Conservation (phyloP, 495 filamentous ascomycete species). For the Talaromyces liani region DNA sequence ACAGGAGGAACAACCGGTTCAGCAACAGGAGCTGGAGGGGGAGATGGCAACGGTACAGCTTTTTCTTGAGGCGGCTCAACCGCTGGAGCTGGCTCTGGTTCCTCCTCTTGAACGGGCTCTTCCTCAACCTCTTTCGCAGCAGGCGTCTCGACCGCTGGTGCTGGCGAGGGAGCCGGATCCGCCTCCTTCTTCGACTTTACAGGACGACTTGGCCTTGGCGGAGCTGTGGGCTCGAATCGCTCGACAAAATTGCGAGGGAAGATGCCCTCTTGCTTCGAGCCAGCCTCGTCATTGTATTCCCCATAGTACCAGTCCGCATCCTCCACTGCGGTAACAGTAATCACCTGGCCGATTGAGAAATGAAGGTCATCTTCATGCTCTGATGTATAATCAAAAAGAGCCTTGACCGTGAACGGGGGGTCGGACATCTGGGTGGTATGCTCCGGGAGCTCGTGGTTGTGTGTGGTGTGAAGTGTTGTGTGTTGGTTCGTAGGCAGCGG, state of each 20-base stretch:
- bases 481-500: constrained; percentile 3
- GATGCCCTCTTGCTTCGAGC: constrained; percentile 73
- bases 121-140: constrained; percentile 30
- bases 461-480: not conserved
- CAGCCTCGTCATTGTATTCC: constrained; percentile 71
- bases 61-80: constrained; percentile 9
- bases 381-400: constrained; percentile 87
- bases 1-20: constrained; percentile 11
- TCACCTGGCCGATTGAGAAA: constrained; percentile 78
- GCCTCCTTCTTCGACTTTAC: constrained; percentile 67
- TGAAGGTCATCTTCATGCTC: constrained; percentile 88
- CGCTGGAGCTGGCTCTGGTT: constrained; percentile 23
- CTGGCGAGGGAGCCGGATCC: constrained; percentile 23
- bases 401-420: constrained; percentile 87
- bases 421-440: constrained; percentile 54
- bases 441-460: not conserved
- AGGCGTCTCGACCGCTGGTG: constrained; percentile 31
- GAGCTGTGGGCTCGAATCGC: constrained; percentile 82
- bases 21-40: constrained; percentile 24
- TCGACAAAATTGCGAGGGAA: constrained; percentile 98
- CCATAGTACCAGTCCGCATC: constrained; percentile 94
- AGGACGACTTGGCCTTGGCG: constrained; percentile 70
- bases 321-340: constrained; percentile 87
- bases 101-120: constrained; percentile 24
- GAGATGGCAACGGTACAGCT: constrained; percentile 34